A percentile compares a stretch with the other conserved stretches of the same genome.
Conservation (phyloP, 2,329 filamentous ascomycete species). For the Phaeosphaeriaceae sp. region DNA sequence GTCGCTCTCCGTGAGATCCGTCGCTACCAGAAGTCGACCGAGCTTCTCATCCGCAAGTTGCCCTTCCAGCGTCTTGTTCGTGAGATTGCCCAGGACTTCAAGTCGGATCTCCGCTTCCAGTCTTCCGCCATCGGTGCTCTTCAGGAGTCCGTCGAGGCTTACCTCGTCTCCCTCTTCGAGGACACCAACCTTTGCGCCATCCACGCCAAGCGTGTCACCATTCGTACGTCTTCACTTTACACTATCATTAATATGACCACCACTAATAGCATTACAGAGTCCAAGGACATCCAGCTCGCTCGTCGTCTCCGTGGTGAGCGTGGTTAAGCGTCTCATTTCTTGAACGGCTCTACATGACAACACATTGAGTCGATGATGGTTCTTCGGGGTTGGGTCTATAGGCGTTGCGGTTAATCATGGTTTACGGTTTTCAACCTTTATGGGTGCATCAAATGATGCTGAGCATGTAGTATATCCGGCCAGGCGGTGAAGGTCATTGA, state of each 20-base stretch:
- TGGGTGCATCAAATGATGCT: constrained; percentile 45
- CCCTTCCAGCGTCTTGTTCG: constrained; percentile 81
- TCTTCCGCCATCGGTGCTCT: constrained; percentile 96
- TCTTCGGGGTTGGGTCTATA: constrained; percentile 35
- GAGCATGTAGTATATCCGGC: constrained; percentile 49
- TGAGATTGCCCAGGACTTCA: constrained; percentile 72
- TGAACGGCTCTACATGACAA: constrained; percentile 32
- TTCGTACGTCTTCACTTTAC: constrained; percentile 54
- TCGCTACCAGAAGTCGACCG: constrained; percentile 86
- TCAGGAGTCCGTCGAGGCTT: constrained; percentile 98
- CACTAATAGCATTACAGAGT: constrained; percentile 63
- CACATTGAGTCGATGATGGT: constrained; percentile 30
- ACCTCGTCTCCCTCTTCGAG: constrained; percentile 97
- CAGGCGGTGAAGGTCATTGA: constrained; percentile 46
- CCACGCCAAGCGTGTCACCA: constrained; percentile 99
- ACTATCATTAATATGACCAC: background rate
- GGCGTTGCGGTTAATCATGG: constrained; percentile 47
- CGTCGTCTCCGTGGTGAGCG: constrained; percentile 62
- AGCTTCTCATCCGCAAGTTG: constrained; percentile 81
- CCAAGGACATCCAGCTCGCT: constrained; percentile 96
- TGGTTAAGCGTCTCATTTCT: constrained; percentile 50
- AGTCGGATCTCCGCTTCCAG: constrained; percentile 87
- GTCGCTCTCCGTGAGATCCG: constrained; percentile 90
- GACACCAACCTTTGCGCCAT: constrained; percentile 99
- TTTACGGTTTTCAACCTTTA: constrained; percentile 46